Percentiles rank a stretch among this genome's conserved stretches.
Evolutionary conservation across 305 asterid species (phyloP).

Genomic region (Fraxinus xanthoxyloides): DNA sequence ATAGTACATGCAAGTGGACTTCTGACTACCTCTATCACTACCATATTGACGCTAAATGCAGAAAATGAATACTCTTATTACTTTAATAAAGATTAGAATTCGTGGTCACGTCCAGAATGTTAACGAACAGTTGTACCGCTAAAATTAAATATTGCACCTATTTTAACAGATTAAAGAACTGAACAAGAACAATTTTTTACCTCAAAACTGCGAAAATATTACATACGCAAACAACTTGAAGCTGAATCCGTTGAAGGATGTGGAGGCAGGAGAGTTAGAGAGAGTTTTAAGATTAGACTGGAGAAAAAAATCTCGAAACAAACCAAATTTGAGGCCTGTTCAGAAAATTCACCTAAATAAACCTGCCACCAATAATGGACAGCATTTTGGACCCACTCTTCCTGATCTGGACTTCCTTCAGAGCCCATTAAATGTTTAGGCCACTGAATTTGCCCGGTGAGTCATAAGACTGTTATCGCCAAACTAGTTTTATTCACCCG

Average conservation of each 20-base stretch:
- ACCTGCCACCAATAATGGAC: background rate
- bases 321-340: background rate
- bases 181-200: background rate
- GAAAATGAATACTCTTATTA: background rate
- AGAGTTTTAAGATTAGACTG: background rate
- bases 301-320: background rate
- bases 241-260: background rate
- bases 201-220: background rate
- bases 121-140: background rate
- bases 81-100: background rate
- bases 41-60: slow-evolving; percentile 27
- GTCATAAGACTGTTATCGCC: background rate
- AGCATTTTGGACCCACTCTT: background rate
- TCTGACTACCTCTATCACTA: slow-evolving; percentile 39
- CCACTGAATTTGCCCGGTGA: background rate
- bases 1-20: slow-evolving; percentile 26
- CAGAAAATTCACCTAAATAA: background rate
- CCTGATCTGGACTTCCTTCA: background rate
- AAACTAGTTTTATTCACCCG: background rate
- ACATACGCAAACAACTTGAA: background rate
- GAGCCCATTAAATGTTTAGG: background rate
- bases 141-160: background rate
- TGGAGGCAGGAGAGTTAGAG: background rate
- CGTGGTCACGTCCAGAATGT: background rate
- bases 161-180: background rate